Evolutionary conservation across 345 rosid species (phyloP).

Genomic region (Euphorbia pulcherrima): DNA sequence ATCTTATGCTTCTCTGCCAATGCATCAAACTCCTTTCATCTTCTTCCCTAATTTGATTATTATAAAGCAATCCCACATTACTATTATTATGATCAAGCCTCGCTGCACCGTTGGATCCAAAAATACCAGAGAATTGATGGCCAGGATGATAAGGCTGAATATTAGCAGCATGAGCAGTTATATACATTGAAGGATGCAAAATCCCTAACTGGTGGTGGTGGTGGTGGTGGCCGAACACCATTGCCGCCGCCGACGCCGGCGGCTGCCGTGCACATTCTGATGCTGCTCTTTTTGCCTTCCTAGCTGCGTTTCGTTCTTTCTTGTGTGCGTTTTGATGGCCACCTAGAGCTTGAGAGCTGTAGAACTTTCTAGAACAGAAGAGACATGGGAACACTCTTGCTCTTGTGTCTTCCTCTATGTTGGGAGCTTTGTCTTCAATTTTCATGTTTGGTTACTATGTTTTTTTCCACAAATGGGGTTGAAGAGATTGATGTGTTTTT

Average conservation of each 20-base stretch:
- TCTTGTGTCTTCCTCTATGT: constrained; percentile 28
- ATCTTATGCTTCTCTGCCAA: constrained; percentile 45
- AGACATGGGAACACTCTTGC: constrained; percentile 64
- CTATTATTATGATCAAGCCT: constrained; percentile 23
- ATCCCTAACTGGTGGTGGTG: constrained; percentile 35
- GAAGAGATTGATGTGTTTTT: background rate
- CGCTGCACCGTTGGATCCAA: constrained; percentile 35
- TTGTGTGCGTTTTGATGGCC: constrained; percentile 98
- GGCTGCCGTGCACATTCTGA: constrained; percentile 44
- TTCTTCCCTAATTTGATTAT: constrained; percentile 13
- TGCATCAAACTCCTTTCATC: constrained; percentile 29
- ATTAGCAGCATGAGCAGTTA: constrained; percentile 47
- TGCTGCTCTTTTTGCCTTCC: constrained; percentile 63
- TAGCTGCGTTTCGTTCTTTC: constrained; percentile 73
- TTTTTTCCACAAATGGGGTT: background rate
- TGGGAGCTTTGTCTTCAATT: constrained; percentile 27
- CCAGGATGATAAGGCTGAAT: constrained; percentile 33
- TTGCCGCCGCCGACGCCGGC: too few species aligned
- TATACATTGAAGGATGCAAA: constrained; percentile 44
- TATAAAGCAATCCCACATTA: constrained; percentile 8
- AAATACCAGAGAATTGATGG: constrained; percentile 27
- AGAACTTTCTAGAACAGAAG: constrained; percentile 78
- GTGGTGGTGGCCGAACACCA: too few species aligned
- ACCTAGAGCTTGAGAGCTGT: constrained; percentile 89
- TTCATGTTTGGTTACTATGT: constrained; percentile 41